Percentiles rank a stretch among this genome's conserved stretches.
Evolutionary conservation across 108 stramenopile species (phyloP).

Genomic region (Conticribra guillardii): DNA sequence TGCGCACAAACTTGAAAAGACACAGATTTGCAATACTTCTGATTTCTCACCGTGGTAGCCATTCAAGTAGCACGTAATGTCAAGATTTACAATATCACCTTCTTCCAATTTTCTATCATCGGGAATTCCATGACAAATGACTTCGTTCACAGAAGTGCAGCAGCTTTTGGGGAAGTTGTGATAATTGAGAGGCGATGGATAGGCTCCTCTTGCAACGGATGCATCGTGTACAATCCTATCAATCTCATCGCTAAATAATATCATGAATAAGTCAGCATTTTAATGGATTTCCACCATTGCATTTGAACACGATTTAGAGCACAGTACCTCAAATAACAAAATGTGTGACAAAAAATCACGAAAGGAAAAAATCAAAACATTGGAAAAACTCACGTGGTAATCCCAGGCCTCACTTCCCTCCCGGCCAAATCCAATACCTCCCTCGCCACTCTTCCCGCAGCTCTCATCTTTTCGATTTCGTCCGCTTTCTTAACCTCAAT

Average conservation of each 20-base stretch:
- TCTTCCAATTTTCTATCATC: conserved; percentile 84
- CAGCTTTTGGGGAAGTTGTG: conserved; percentile 97
- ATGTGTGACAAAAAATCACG: background rate
- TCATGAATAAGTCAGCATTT: too few relatives aligned
- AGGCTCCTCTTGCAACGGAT: conserved; percentile 41
- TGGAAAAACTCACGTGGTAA: conserved; percentile 64
- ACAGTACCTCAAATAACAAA: background rate
- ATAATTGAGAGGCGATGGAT: conserved; percentile 98
- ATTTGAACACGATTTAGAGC: background rate
- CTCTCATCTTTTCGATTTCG: conserved; percentile 94
- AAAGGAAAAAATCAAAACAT: background rate
- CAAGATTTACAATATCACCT: conserved; percentile 97
- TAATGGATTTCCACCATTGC: too few relatives aligned
- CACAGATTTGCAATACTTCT: too few relatives aligned
- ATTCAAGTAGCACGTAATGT: conserved; percentile 91
- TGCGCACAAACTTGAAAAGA: too few relatives aligned
- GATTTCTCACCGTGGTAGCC: conserved; percentile 99
- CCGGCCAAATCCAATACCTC: conserved; percentile 95
- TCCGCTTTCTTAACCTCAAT: conserved; percentile 89
- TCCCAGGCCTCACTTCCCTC: conserved; percentile 75
- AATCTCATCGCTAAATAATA: conserved; percentile 89
- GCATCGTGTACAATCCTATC: conserved; percentile 93
- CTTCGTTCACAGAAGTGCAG: conserved; percentile 98
- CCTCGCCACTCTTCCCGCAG: conserved; percentile 81
- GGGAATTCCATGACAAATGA: conserved; percentile 99